Evolutionary conservation across 2,329 filamentous ascomycete genomes (phyloP).

Genomic region (Xylaria sp.): DNA sequence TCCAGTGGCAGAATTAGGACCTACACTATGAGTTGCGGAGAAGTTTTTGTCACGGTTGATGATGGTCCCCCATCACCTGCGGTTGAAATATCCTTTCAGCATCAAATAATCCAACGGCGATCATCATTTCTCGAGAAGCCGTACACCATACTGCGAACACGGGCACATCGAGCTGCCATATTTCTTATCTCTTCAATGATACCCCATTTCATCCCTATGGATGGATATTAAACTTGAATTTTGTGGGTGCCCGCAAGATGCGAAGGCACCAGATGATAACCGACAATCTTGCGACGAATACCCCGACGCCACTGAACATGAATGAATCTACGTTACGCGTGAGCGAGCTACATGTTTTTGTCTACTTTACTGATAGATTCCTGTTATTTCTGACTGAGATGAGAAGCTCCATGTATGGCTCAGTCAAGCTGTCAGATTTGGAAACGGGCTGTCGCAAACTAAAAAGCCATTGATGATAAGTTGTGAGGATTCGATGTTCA

Average conservation of each 20-base stretch:
- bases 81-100: background rate
- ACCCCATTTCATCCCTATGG: conserved; percentile 29
- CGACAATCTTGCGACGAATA: background rate
- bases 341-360: background rate
- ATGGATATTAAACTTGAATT: conserved; percentile 27
- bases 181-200: conserved; percentile 31
- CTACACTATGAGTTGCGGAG: conserved; percentile 43
- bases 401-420: background rate
- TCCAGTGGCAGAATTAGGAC: conserved; percentile 50
- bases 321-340: background rate
- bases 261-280: background rate
- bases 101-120: background rate
- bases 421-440: background rate
- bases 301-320: background rate
- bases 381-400: background rate
- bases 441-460: background rate
- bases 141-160: conserved; percentile 18
- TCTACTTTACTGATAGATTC: background rate
- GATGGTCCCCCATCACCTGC: background rate
- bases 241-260: conserved; percentile 4
- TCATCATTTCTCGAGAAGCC: background rate
- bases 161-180: conserved; percentile 22
- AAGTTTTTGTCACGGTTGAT: background rate
- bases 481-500: background rate
- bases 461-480: background rate